Base-by-base conservation (phyloP, 306 rosid species). In the Vigna angularis region DNA sequence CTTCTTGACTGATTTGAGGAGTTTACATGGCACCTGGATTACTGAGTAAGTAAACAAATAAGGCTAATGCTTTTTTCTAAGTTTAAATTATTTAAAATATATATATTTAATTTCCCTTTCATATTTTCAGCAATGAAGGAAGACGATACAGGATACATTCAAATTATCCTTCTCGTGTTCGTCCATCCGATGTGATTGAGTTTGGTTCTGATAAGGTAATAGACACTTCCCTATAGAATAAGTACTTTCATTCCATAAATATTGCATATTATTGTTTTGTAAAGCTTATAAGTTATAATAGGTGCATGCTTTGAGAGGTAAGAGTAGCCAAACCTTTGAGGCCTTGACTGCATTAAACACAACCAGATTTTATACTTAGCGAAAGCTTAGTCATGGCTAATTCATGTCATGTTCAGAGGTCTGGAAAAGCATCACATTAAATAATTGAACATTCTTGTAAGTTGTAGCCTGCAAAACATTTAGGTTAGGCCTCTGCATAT, bases 21-120 rank as follows among this genome's bases (percentile, higher is more conserved):
- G 96, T 50, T 73, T 87, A 69, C 65, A 87, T 79, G 98, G 99
- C 59, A 91, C 98, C 67, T 95, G 99, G 98, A 81, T 95, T 70
- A 59, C 88, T 0, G 86, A 95, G 99, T 93, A 85, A 89, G 98
- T 87, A 40, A 64, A 78, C 20, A 64, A 77, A 67, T 28, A 18
- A 20, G 44, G 28, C 12, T 15, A 22, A 22, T 44, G 12, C 22
- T 22, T 66, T 65, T 15, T 62, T 15, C 69, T 53, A 62, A 32
- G 68, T 32, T 62, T 42, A 5, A 30, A 16, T 30, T 61, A 56
- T 63, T 45, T 45, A 26, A 48, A 62, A 22, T 61, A 44, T 15
- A 12, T 14, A 51, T 14, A 51, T 65, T 26, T 62, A 44, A 73
- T 51, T 57, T 66, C 20, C 14, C 67, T 61, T 47, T 20, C 42